phyloP scores from a whole-genome alignment of 2,329 filamentous ascomycete species.

The Colletotrichum spinosum region DNA sequence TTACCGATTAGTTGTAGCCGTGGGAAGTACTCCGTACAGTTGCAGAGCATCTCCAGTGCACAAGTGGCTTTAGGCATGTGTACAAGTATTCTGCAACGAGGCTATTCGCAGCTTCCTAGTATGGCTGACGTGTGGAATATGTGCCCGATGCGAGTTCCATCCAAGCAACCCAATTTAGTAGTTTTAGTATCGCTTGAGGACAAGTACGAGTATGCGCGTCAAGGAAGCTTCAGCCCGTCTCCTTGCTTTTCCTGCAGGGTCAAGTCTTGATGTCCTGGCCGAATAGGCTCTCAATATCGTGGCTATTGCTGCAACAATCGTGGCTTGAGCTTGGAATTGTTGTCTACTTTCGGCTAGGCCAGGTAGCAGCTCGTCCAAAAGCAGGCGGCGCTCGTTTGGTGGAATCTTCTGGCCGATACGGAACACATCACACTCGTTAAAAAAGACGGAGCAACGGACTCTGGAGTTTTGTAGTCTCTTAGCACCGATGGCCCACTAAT shows the following conservation, averaged over 20 bases:
- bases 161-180: not conserved
- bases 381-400: not conserved
- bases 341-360: not conserved
- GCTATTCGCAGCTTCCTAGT: too few relatives aligned
- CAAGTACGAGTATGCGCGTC: too few relatives aligned
- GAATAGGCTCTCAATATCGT: not conserved
- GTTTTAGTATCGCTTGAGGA: too few relatives aligned
- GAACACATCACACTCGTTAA: too few relatives aligned
- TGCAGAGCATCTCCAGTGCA: too few relatives aligned
- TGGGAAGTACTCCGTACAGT: too few relatives aligned
- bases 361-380: not conserved
- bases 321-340: not conserved
- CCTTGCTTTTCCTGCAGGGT: not conserved
- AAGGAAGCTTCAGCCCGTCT: too few relatives aligned
- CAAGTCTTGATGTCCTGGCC: slow-evolving; percentile 21
- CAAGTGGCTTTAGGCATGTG: too few relatives aligned
- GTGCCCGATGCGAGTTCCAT: too few relatives aligned
- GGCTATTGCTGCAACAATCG: not conserved
- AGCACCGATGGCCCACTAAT: slow-evolving; percentile 28
- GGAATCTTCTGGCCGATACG: slow-evolving; percentile 13
- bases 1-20: too few relatives aligned
- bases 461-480: slow-evolving; percentile 20
- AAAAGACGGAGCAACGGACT: not conserved
- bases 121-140: too few relatives aligned
- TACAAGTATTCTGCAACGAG: too few relatives aligned